Evolutionary conservation across 2,329 filamentous ascomycete genomes (phyloP), one percentile per base, ranked within the genome.

Genomic region (Zasmidium cellare): DNA sequence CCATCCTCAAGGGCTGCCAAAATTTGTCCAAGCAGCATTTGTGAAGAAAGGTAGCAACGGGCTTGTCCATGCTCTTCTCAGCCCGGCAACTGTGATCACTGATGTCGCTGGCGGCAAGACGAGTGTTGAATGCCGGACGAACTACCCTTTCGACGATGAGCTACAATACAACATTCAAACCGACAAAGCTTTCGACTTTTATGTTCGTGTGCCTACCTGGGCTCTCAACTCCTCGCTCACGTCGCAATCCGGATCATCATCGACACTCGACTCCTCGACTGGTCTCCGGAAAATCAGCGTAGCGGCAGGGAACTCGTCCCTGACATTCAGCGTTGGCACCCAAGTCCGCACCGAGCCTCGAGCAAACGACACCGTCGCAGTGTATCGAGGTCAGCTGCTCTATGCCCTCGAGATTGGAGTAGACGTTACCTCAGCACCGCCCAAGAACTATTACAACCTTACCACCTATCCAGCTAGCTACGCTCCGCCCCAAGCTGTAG

Each of bases 1-100:
- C 58, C 80, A 84, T 61, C 79, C 77, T 1, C 81, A 84, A 64
- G 83, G 80, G 6, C 82, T 80, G 58, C 82, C 83, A 0, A 85
- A 85, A 62, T 84, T 82, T 54, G 67, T 81, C 0, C 75, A 80
- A 12, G 73, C 77, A 55, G 77, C 77, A 55, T 84, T 76, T 70
- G 76, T 79, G 7, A 67, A 64, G 9, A 67, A 75, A 2, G 78
- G 76, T 3, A 64, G 73, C 2, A 71, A 72, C 19, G 79, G 79
- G 2, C 64, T 85, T 16, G 79, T 75, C 1, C 82, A 85, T 65
- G 75, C 76, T 1, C 69, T 85, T 1, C 77, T 85, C 2, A 71
- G 75, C 5, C 82, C 83, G 1, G 75, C 73, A 2, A 71, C 67
- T 0, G 75, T 80, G 3, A 69, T 67, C 2, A 77, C 78, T 2